Evolutionary conservation across 768 basidiomycete genomes (phyloP), one percentile per base, ranked within the genome.

Genomic region (Suillus tomentosus): DNA sequence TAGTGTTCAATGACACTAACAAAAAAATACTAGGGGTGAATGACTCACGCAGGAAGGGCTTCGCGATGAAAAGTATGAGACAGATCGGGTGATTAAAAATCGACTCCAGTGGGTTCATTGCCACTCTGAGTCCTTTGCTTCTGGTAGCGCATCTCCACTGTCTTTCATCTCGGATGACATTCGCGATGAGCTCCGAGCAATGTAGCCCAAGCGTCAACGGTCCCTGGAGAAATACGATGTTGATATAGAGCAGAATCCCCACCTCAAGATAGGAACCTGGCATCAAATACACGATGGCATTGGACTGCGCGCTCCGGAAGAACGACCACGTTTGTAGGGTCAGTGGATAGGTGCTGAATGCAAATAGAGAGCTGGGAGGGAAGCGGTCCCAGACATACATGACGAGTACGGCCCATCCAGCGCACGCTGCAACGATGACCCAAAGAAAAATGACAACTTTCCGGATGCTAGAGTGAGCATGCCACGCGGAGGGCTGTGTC

Each of bases 131-230:
- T 8, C 71, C 74, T n/a, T 63, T 42, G 45, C 2, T 31, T n/a
- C 37, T 50, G 50, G 68, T 64, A 50, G 74, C 70, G 3, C 64
- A 65, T 59, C 73, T 67, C 74, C 74, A 75, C 56, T 64, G 45
- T 37, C 27, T 57, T 63, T 75, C 74, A 24, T 75, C 73, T 42
- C 74, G 70, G 50, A 76, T 61, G 27, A 73, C 70, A 39, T 76
- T 75, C 50, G 66, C 67, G 11, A 74, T 65, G 3, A 75, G 67
- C 62, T 76, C 74, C 1, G 71, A 65, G n/a, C 71, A 76, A 43
- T 74, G 74, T 3, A 75, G 69, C 24, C 37, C 70, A 63, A 76
- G 27, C 15, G 74, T 74, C 68, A 74, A 40, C 2, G 73, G 70
- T 39, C 74, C 74, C 15, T 76, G 74, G 22, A 76, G 63, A 53